A percentile compares a stretch with the other conserved stretches of the same genome.
Conservation (phyloP, 306 rosid species). For the Cicer judaicum region DNA sequence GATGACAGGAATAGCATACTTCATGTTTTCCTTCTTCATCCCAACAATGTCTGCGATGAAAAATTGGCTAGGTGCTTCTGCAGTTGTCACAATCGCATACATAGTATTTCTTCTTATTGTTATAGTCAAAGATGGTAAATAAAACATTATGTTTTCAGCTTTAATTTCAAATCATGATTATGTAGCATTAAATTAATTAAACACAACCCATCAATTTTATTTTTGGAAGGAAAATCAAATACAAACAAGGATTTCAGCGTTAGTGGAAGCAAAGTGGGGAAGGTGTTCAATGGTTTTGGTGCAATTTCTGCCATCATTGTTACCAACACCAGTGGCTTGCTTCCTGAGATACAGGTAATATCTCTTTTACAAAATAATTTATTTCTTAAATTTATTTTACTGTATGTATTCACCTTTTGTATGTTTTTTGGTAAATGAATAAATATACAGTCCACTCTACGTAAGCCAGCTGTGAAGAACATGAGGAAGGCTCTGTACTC, state of each 20-base stretch:
- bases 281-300: constrained; percentile 53
- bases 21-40: constrained; percentile 50
- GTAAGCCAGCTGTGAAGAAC: constrained; percentile 56
- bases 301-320: constrained; percentile 61
- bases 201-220: neutral
- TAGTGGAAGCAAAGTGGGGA: constrained; percentile 49
- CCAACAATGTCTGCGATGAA: constrained; percentile 67
- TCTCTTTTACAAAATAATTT: neutral
- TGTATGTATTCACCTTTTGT: too few relatives aligned
- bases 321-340: constrained; percentile 58
- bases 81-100: constrained; percentile 52
- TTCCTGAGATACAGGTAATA: constrained; percentile 64
- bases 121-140: constrained; percentile 52
- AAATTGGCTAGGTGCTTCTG: constrained; percentile 56
- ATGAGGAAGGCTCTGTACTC: constrained; percentile 61
- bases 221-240: constrained; percentile 54
- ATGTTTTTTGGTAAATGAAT: neutral
- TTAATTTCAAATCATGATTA: neutral
- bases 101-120: constrained; percentile 42
- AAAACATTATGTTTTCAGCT: neutral
- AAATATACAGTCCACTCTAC: constrained; percentile 52
- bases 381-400: too few relatives aligned
- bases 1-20: constrained; percentile 57
- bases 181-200: neutral
- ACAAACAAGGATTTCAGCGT: constrained; percentile 40